Percentiles rank a stretch among this genome's conserved stretches.
Evolutionary conservation across 257 asterid genomes (phyloP).

Genomic region (Leptodermis oblonga): DNA sequence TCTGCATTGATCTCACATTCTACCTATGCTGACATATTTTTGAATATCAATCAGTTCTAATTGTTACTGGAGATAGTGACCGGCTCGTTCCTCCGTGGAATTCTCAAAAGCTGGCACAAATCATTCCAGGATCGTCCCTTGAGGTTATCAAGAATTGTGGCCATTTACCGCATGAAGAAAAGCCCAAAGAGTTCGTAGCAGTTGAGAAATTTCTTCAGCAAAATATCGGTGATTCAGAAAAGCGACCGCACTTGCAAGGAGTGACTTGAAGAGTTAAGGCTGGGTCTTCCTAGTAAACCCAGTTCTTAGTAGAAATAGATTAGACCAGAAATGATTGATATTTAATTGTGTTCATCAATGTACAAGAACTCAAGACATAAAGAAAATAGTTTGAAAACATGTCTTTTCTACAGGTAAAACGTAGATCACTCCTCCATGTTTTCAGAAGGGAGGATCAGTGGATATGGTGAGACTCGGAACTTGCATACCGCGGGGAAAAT

Average conservation of each 20-base stretch:
- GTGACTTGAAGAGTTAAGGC: conserved; percentile 35
- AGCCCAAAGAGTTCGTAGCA: conserved; percentile 68
- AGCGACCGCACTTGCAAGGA: conserved; percentile 38
- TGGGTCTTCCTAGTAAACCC: neutral
- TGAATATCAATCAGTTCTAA: conserved; percentile 46
- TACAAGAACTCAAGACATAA: neutral
- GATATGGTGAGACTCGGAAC: conserved; percentile 41
- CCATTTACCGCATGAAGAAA: conserved; percentile 95
- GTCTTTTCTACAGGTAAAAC: neutral
- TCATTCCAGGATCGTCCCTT: conserved; percentile 69
- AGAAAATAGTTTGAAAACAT: neutral
- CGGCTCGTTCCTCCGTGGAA: conserved; percentile 94
- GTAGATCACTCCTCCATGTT: neutral
- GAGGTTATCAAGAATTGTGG: conserved; percentile 85
- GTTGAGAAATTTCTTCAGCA: conserved; percentile 57
- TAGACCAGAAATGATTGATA: neutral
- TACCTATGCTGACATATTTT: conserved; percentile 16
- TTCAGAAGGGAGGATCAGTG: conserved; percentile 49
- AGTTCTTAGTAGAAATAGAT: neutral
- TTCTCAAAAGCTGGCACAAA: conserved; percentile 65
- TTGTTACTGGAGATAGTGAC: conserved; percentile 84
- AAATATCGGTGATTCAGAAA: conserved; percentile 44
- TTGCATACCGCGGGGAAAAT: conserved; percentile 33
- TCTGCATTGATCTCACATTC: neutral
- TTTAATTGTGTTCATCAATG: neutral